These are phyloP conservation scores for Allium sativum DNA, from an alignment of 106 monocot genomes.

Conservation along the genomic window DNA sequence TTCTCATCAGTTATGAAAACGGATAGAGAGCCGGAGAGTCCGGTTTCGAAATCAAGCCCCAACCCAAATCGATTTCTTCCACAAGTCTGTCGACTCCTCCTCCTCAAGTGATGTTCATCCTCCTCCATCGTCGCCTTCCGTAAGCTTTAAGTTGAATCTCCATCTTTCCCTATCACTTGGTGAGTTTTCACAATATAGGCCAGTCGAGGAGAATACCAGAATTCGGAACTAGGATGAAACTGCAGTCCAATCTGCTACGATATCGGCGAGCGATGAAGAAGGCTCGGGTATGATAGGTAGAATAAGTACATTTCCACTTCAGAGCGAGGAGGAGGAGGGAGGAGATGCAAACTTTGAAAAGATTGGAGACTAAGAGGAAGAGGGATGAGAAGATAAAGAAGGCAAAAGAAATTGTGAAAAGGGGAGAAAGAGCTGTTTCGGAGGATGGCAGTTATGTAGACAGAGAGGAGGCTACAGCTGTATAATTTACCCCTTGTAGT, in stretches of 20 bases:
- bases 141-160: conserved; percentile 44
- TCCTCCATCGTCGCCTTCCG: too few species aligned
- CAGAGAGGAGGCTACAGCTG: too few species aligned
- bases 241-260: conserved; percentile 30
- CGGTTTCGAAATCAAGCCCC: background rate
- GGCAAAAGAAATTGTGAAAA: background rate
- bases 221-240: conserved; percentile 6
- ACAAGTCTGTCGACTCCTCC: conserved; percentile 5
- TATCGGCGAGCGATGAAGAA: background rate
- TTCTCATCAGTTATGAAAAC: background rate
- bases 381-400: conserved; percentile 25
- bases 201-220: background rate
- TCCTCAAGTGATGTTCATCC: background rate
- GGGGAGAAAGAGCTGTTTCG: background rate
- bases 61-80: conserved; percentile 32
- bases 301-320: conserved; percentile 30
- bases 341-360: conserved; percentile 37
- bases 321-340: conserved; percentile 42
- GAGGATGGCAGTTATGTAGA: background rate
- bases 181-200: conserved; percentile 37
- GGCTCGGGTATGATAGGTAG: background rate
- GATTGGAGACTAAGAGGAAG: conserved; percentile 41
- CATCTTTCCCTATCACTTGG: conserved; percentile 54
- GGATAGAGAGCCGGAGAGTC: conserved; percentile 15
- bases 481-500: too few species aligned